Evolutionary conservation across 192 early-diverging fungal genomes (phyloP).

Genomic region (Podila verticillata): DNA sequence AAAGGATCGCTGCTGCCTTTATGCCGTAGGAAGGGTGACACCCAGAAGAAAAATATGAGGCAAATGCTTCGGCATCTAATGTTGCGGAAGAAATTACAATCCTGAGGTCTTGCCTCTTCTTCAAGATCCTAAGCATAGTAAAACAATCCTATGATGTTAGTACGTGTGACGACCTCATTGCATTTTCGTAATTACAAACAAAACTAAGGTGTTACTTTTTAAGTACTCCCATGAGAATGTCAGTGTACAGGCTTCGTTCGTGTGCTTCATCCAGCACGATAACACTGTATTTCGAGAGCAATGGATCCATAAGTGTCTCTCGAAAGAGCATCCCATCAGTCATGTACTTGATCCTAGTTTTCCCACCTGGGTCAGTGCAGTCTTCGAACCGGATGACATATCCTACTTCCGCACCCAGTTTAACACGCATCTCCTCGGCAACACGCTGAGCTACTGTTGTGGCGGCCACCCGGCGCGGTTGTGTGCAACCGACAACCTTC

Average conservation of each 20-base stretch:
- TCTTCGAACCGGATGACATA: conserved; percentile 85
- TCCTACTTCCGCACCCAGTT: conserved; percentile 77
- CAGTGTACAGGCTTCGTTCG: conserved; percentile 78
- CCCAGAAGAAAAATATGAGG: conserved; percentile 75
- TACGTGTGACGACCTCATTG: neutral
- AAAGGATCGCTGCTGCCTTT: conserved; percentile 62
- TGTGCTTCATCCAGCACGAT: conserved; percentile 88
- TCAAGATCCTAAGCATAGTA: conserved; percentile 67
- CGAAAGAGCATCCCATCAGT: conserved; percentile 88
- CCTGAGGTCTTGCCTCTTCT: conserved; percentile 72
- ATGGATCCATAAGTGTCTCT: conserved; percentile 79
- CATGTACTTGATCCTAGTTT: conserved; percentile 83
- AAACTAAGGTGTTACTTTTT: conserved; percentile 69
- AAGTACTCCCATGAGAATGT: conserved; percentile 74
- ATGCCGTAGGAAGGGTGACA: conserved; percentile 21
- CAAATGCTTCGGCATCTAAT: conserved; percentile 78
- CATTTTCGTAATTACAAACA: neutral
- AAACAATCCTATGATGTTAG: neutral
- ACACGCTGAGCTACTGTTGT: conserved; percentile 81
- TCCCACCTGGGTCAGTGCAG: conserved; percentile 55
- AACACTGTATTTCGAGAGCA: conserved; percentile 74
- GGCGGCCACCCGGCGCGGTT: conserved; percentile 79
- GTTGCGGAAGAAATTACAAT: conserved; percentile 86
- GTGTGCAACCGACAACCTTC: conserved; percentile 77
- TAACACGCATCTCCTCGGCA: conserved; percentile 73